Evolutionary conservation across 768 basidiomycete genomes (phyloP).

Genomic region (Trametopsis cervina): DNA sequence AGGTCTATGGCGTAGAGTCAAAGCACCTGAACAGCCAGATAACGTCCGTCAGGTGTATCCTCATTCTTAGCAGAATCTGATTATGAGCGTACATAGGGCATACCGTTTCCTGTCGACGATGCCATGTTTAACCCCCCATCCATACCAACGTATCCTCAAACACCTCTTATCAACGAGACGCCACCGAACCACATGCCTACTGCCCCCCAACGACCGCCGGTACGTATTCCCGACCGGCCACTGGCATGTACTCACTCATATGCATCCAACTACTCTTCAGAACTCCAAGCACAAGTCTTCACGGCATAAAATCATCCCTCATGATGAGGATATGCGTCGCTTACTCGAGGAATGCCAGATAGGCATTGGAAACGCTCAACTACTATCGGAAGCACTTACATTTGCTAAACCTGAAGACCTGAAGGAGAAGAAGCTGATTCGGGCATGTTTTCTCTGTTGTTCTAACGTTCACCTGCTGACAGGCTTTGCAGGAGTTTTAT

Average conservation of each 20-base stretch:
- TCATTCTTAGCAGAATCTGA: background rate
- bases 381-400: constrained; percentile 66
- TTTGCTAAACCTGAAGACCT: constrained; percentile 68
- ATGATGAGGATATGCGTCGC: constrained; percentile 78
- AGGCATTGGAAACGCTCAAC: constrained; percentile 70
- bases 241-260: background rate
- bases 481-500: constrained; percentile 67
- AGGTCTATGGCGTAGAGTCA: constrained; percentile 74
- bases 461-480: background rate
- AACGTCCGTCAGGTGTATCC: constrained; percentile 36
- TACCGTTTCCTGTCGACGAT: constrained; percentile 74
- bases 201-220: background rate
- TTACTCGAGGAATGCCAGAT: constrained; percentile 83
- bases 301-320: constrained; percentile 48
- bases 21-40: constrained; percentile 75
- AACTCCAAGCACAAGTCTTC: constrained; percentile 18
- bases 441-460: constrained; percentile 34
- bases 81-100: constrained; percentile 37
- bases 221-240: background rate
- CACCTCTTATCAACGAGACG: constrained; percentile 3
- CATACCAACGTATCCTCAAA: constrained; percentile 19
- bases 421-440: constrained; percentile 53
- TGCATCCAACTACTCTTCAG: too few species aligned
- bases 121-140: constrained; percentile 68
- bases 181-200: background rate